These are phyloP conservation scores for Zygoascus biomembranicola DNA, from an alignment of 805 yeast genomes.

Conservation along the genomic window DNA sequence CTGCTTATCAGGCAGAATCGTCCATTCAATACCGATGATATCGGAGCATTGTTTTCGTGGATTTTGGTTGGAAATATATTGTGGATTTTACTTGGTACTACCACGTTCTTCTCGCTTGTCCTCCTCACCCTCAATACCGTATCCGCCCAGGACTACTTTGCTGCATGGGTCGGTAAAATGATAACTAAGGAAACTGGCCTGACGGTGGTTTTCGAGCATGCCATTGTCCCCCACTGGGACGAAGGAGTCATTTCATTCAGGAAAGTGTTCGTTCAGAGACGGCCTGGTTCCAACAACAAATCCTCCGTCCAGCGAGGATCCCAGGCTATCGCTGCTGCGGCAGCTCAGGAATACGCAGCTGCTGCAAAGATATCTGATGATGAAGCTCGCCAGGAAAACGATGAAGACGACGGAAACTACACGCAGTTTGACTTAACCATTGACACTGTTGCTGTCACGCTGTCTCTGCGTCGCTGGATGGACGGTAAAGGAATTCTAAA, in stretches of 20 bases:
- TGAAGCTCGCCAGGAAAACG: background rate
- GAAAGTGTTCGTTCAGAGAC: conserved; percentile 74
- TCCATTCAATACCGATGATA: conserved; percentile 88
- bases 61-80: conserved; percentile 78
- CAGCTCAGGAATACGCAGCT: conserved; percentile 27
- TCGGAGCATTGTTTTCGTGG: conserved; percentile 89
- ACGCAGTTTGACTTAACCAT: conserved; percentile 91
- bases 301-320: conserved; percentile 59
- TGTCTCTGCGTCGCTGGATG: conserved; percentile 80
- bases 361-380: background rate
- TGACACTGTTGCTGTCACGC: conserved; percentile 71
- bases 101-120: conserved; percentile 80
- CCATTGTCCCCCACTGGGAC: conserved; percentile 90
- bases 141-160: conserved; percentile 82
- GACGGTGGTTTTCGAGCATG: conserved; percentile 82
- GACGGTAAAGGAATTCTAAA: conserved; percentile 83
- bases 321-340: conserved; percentile 61
- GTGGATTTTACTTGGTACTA: conserved; percentile 76
- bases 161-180: conserved; percentile 69
- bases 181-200: conserved; percentile 77
- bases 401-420: conserved; percentile 76
- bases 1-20: conserved; percentile 61
- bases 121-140: conserved; percentile 74
- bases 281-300: conserved; percentile 49
- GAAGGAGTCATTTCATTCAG: conserved; percentile 77